Evolutionary conservation across 23 red algal species (phyloP), one percentile per base, ranked within the genome.

Genomic region (Gracilariopsis chorda): DNA sequence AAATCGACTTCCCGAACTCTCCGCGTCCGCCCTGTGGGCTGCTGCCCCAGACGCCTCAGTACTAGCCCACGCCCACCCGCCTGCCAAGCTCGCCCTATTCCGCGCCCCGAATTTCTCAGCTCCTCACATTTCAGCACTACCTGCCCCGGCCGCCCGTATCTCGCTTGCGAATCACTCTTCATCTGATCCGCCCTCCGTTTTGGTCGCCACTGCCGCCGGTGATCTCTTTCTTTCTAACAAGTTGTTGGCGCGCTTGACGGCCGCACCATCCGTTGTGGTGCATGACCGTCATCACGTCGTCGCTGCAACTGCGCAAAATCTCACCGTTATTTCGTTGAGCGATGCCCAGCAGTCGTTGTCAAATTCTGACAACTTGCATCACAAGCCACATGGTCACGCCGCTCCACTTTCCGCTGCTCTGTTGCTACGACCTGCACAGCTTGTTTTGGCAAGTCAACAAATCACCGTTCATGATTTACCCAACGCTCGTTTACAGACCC

Each of bases 191-290:
- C 82, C 62, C 25, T 65, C 33, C 35, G 47, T 65, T 24, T 19
- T 86, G 36, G 27, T 86, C 41, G 58, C 41, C 35, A 69, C 82
- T 73, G 13, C 40, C 7, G 41, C 12, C 34, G 82, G 82, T 0
- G 55, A 68, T 51, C 28, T 86, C 1, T 86, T 48, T 73, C 60
- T 86, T 25, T 64, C 58, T 46, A 73, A 46, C 14, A 36, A 42
- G 42, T 5, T 73, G 4, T 39, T 73, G 47, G 39, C 61, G 30
- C 82, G 44, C 23, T 8, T 49, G 47, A 27, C 60, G 17, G 68
- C 82, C 40, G 40, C 59, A 11, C 82, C 56, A 49, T 86, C 60
- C 63, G 39, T 42, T 27, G 20, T 73, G 37, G 67, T 73, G 42
- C 67, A 73, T 37, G 32, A 73, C 59, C 42, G 41, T 53, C 62